Percentiles rank a stretch among this genome's conserved stretches.
These are phyloP conservation scores for Septoria linicola DNA, from an alignment of 2,329 filamentous ascomycete species.

Conservation along the genomic window DNA sequence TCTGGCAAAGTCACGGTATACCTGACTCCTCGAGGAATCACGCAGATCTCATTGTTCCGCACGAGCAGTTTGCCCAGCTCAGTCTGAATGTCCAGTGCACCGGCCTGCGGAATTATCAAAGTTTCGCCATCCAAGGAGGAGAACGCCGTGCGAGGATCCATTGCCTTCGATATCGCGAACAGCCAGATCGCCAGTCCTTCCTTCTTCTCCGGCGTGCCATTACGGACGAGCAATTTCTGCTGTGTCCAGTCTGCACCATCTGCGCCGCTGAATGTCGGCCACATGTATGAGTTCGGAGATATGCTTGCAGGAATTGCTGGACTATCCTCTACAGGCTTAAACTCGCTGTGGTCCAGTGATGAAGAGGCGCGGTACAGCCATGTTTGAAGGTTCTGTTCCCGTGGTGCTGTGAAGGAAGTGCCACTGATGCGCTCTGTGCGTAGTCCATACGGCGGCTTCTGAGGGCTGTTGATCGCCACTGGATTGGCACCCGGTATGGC, in stretches of 20 bases:
- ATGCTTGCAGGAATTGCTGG: constrained; percentile 6
- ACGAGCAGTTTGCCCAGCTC: constrained; percentile 63
- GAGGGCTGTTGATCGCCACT: constrained; percentile 73
- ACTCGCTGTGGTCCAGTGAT: constrained; percentile 25
- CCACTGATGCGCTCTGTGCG: constrained; percentile 68
- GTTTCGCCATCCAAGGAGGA: constrained; percentile 76
- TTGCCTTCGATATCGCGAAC: constrained; percentile 74
- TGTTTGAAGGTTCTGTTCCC: constrained; percentile 55
- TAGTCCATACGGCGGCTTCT: constrained; percentile 72
- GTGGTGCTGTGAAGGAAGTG: constrained; percentile 57
- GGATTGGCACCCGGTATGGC: constrained; percentile 71
- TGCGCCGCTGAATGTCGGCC: constrained; percentile 33
- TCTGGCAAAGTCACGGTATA: constrained; percentile 58
- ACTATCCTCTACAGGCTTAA: constrained; percentile 7
- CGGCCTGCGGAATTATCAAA: constrained; percentile 63
- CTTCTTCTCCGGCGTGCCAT: constrained; percentile 75
- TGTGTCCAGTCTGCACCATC: constrained; percentile 58
- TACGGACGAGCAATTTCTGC: constrained; percentile 69
- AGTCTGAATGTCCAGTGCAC: constrained; percentile 63
- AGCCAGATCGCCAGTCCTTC: constrained; percentile 74
- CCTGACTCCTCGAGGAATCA: constrained; percentile 62
- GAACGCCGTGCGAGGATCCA: constrained; percentile 69
- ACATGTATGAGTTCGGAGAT: constrained; percentile 24
- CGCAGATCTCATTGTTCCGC: constrained; percentile 62
- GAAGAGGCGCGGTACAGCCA: constrained; percentile 56